Conservation (phyloP, 371 early-diverging fungal species). For the Zychaea mexicana region DNA sequence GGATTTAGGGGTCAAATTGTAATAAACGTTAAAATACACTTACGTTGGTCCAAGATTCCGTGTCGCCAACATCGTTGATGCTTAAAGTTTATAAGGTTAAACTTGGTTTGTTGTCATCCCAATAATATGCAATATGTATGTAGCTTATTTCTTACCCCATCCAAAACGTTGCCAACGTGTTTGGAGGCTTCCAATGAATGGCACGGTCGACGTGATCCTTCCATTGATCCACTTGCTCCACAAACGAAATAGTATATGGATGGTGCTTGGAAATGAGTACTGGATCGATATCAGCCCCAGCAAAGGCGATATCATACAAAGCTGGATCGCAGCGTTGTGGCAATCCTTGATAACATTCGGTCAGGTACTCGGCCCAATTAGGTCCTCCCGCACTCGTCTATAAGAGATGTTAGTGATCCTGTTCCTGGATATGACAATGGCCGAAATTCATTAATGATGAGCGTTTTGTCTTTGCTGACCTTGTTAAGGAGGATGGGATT, state of each 20-base stretch:
- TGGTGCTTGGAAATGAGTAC: conserved; percentile 8
- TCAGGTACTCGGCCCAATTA: conserved; percentile 14
- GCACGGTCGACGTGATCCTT: background rate
- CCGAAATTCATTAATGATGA: background rate
- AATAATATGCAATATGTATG: too few relatives aligned
- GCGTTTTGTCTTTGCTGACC: background rate
- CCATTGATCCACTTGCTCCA: conserved; percentile 17
- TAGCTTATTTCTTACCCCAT: conserved; percentile 16
- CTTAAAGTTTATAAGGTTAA: conserved; percentile 1
- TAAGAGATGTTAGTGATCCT: background rate
- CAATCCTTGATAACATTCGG: conserved; percentile 11
- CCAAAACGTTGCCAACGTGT: conserved; percentile 16
- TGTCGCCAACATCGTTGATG: conserved; percentile 21
- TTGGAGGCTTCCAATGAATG: conserved; percentile 6
- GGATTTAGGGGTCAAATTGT: background rate
- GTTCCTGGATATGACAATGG: background rate
- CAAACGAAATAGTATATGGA: conserved; percentile 3
- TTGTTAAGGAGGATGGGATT: conserved; percentile 12
- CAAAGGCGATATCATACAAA: conserved; percentile 17
- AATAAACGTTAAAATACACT: too few relatives aligned
- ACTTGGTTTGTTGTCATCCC: background rate
- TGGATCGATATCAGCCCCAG: conserved; percentile 14
- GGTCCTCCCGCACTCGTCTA: conserved; percentile 16
- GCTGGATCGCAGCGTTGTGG: conserved; percentile 10
- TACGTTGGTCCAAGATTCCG: conserved; percentile 11